Evolutionary conservation across 345 rosid genomes (phyloP).

Genomic region (Eucalyptus cloeziana): DNA sequence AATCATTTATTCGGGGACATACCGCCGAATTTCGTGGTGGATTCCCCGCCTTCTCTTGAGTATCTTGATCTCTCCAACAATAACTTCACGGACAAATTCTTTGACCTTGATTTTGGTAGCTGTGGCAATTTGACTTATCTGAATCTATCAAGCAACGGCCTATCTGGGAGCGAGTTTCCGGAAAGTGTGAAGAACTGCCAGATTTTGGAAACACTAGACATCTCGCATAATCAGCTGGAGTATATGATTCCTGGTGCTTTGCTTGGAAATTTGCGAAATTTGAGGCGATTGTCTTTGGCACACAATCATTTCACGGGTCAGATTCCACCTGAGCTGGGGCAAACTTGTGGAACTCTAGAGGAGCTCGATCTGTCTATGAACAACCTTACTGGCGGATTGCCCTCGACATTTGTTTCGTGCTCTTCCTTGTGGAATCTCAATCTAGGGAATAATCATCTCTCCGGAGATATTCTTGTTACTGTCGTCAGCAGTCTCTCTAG

Average conservation of each 20-base stretch:
- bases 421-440: constrained; percentile 46
- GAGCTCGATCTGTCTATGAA: constrained; percentile 71
- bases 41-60: constrained; percentile 28
- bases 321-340: constrained; percentile 59
- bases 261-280: constrained; percentile 36
- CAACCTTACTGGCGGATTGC: constrained; percentile 52
- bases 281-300: constrained; percentile 46
- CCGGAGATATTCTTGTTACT: constrained; percentile 53
- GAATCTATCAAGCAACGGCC: constrained; percentile 45
- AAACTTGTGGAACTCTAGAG: constrained; percentile 37
- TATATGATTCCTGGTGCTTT: constrained; percentile 45
- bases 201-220: constrained; percentile 38
- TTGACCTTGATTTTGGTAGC: constrained; percentile 49
- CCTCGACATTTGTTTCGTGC: constrained; percentile 35
- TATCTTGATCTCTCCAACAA: constrained; percentile 64
- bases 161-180: constrained; percentile 48
- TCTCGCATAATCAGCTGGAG: constrained; percentile 52
- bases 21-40: constrained; percentile 24
- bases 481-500: constrained; percentile 50
- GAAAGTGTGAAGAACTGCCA: constrained; percentile 29
- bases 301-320: constrained; percentile 50
- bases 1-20: constrained; percentile 46
- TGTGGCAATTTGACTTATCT: constrained; percentile 53
- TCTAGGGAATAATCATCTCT: constrained; percentile 57
- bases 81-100: constrained; percentile 43